Conservation (phyloP, 140 eudicot species). For the Bidens hawaiensis region DNA sequence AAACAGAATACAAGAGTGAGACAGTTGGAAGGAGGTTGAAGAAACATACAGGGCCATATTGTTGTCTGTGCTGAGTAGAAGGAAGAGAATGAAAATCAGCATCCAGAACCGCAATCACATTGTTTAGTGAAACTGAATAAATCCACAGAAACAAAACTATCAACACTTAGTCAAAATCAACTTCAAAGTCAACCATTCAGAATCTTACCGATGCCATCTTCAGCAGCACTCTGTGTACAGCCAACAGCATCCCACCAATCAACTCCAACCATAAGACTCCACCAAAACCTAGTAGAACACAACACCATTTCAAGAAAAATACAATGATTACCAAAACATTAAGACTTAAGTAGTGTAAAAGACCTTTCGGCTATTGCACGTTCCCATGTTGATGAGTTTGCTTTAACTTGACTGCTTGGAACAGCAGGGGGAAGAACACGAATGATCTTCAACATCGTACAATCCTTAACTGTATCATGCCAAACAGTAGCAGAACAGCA, state of each 20-base stretch:
- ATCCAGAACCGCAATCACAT: slow-evolving; percentile 94
- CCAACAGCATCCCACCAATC: slow-evolving; percentile 99
- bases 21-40: slow-evolving; percentile 11
- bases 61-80: slow-evolving; percentile 92
- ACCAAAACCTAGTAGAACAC: slow-evolving; percentile 73
- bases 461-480: slow-evolving; percentile 80
- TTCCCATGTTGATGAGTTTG: slow-evolving; percentile 86
- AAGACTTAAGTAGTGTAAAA: slow-evolving; percentile 2
- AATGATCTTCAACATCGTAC: slow-evolving; percentile 76
- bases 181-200: not conserved
- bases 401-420: slow-evolving; percentile 72
- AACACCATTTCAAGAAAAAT: not conserved
- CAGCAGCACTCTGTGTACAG: slow-evolving; percentile 99
- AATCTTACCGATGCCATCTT: slow-evolving; percentile 91
- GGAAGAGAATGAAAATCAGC: slow-evolving; percentile 99
- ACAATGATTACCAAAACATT: not conserved
- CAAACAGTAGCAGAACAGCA: slow-evolving; percentile 99
- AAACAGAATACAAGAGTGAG: not conserved
- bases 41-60: slow-evolving; percentile 93
- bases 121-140: slow-evolving; percentile 77
- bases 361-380: slow-evolving; percentile 99
- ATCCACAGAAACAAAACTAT: slow-evolving; percentile 8
- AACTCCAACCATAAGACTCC: slow-evolving; percentile 99
- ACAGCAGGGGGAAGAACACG: slow-evolving; percentile 97
- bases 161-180: slow-evolving; percentile 18